A percentile compares a stretch with the other conserved stretches of the same genome.
Conservation (phyloP, 257 asterid species). For the Haberlea rhodopensis region DNA sequence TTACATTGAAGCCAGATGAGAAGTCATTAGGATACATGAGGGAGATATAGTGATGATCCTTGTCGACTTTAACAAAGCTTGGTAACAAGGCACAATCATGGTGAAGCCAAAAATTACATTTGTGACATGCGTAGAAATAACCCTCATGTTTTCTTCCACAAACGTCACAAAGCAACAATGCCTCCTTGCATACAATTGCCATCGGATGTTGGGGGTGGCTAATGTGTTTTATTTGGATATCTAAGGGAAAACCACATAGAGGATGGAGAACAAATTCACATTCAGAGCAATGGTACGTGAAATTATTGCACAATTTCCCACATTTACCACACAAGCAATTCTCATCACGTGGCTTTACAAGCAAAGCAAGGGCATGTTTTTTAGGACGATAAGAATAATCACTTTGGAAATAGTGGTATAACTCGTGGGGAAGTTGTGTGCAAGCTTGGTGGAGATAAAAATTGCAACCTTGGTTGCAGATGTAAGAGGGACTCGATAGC, state of each 20-base stretch:
- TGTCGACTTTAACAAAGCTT: neutral
- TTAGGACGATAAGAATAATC: too few species aligned
- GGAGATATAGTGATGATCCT: neutral
- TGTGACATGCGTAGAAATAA: neutral
- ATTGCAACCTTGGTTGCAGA: neutral
- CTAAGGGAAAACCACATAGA: neutral
- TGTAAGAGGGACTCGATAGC: neutral
- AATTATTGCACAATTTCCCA: neutral
- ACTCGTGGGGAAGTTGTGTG: neutral
- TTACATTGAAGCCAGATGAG: fast-evolving
- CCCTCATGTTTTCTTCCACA: neutral
- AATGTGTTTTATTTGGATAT: neutral
- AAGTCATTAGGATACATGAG: neutral
- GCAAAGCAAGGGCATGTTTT: neutral
- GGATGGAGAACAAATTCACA: neutral
- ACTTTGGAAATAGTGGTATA: neutral
- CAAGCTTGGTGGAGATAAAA: neutral
- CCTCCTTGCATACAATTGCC: neutral
- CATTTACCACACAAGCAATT: neutral
- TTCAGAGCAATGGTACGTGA: neutral
- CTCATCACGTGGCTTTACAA: neutral
- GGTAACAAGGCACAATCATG: neutral
- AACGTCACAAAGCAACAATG: neutral
- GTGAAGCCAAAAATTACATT: neutral
- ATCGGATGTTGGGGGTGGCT: neutral